These are phyloP conservation scores for Termitomyces sp. DNA, from an alignment of 768 basidiomycete genomes.

Conservation along the genomic window DNA sequence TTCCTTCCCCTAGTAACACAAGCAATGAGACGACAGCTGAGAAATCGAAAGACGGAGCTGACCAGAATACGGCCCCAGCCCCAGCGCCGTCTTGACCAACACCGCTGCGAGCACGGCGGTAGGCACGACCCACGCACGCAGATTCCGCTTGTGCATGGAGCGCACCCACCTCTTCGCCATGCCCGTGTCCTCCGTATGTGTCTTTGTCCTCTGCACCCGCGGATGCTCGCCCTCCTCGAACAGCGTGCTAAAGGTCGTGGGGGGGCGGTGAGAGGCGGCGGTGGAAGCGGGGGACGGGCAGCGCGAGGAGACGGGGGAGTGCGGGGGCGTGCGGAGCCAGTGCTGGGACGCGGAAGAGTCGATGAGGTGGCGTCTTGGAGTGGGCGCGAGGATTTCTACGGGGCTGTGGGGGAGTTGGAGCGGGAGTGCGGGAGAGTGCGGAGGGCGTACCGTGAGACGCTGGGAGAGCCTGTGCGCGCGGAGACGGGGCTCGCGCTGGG, in stretches of 20 bases:
- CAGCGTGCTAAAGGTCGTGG: constrained; percentile 39
- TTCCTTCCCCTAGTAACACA: constrained; percentile 45
- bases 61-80: constrained; percentile 84
- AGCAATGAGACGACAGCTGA: background rate
- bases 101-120: constrained; percentile 45
- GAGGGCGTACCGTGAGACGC: background rate
- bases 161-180: constrained; percentile 63
- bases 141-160: constrained; percentile 72
- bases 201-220: constrained; percentile 11
- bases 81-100: constrained; percentile 63
- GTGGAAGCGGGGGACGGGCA: constrained; percentile 39
- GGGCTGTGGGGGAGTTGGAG: background rate
- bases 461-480: constrained; percentile 9
- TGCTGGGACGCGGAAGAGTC: constrained; percentile 54
- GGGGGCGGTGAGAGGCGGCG: constrained; percentile 3
- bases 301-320: constrained; percentile 45
- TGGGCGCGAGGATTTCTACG: constrained; percentile 52
- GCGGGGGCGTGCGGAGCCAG: constrained; percentile 50
- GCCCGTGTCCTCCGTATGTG: constrained; percentile 20
- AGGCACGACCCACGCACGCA: constrained; percentile 59
- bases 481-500: constrained; percentile 22
- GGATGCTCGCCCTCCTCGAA: constrained; percentile 22
- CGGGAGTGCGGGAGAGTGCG: background rate
- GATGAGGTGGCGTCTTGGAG: constrained; percentile 62
- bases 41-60: constrained; percentile 19